Base-by-base conservation (phyloP, 306 rosid species). In the Hippophae gyantsensis region DNA sequence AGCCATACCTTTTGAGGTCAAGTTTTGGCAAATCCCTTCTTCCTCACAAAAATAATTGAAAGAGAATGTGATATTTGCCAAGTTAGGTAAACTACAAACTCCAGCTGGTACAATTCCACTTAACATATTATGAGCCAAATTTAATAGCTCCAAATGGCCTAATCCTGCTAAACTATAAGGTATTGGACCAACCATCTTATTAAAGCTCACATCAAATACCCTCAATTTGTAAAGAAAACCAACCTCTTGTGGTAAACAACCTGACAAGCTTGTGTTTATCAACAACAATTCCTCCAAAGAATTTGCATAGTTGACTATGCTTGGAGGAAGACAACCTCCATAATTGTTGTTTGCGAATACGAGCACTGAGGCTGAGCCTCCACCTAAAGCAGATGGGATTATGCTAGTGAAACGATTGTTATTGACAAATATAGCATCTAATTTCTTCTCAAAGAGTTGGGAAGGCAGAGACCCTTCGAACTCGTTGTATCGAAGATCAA, bases 381-480 rank as follows among this genome's bases (percentile, higher is more conserved):
- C 65, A 40, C 79, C 83, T 4, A 80, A 38, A 50, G 60, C 72
- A 58, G 63, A 27, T 1, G 92, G 92, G 60, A 87, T 74, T 40
- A 82, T 41, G 41, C 52, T 76, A 4, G 78, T 71, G 72, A 92
- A 80, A 52, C 93, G 86, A 64, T 88, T 92, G 85, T 53, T 78
- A 54, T 92, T 92, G 0, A 92, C 6, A 38, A 92, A 88, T 12
- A 88, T 76, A 11, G 96, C 96, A 66, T 92, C 97, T 5, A 80
- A 59, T 6, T 60, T 26, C 72, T 59, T 88, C 72, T 68, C 56
- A 82, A 83, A 88, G 10, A 92, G 86, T 27, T 78, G 65, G 47
- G 96, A 54, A 53, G 95, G 96, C 62, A 92, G 49, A 2, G 88
- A 7, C 45, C 99, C 97, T 80, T 92, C 97, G 40, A 92, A 92